Conservation (phyloP, 1,284 basidiomycete genomes). For the Quambalaria eucalypti region DNA sequence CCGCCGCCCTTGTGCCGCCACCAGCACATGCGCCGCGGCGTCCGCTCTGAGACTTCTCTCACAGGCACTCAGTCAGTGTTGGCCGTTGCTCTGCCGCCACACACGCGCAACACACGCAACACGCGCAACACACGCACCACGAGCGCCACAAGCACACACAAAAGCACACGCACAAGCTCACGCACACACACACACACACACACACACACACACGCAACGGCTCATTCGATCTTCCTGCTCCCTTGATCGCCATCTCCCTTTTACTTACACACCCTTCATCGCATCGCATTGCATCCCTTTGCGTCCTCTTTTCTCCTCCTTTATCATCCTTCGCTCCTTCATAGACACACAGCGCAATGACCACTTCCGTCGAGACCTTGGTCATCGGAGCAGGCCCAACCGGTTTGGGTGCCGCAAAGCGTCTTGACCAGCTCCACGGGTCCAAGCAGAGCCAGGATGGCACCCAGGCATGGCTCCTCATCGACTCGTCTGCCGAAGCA, state of each 20-base stretch:
- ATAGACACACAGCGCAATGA: conserved; percentile 3
- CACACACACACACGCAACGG: not conserved
- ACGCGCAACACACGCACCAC: too few species aligned
- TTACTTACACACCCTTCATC: too few species aligned
- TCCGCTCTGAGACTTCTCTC: too few species aligned
- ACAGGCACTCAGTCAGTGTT: too few species aligned
- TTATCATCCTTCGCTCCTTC: not conserved
- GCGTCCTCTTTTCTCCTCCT: not conserved
- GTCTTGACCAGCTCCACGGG: conserved; percentile 50
- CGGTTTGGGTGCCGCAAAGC: conserved; percentile 53
- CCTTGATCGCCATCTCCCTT: not conserved
- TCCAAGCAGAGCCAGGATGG: not conserved
- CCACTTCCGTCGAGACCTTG: conserved; percentile 35
- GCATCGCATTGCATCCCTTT: not conserved
- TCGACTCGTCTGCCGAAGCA: conserved; percentile 49
- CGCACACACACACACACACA: too few species aligned
- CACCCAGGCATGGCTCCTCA: conserved; percentile 45
- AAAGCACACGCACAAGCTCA: too few species aligned
- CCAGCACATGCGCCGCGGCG: too few species aligned
- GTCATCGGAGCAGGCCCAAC: conserved; percentile 48
- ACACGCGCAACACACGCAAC: too few species aligned
- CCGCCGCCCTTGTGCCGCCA: too few species aligned
- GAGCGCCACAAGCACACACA: too few species aligned
- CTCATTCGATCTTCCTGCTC: not conserved
- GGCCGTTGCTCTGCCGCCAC: too few species aligned